These are phyloP conservation scores for Arachnomyces sp. DNA, from an alignment of 2,329 filamentous ascomycete species.

Conservation along the genomic window DNA sequence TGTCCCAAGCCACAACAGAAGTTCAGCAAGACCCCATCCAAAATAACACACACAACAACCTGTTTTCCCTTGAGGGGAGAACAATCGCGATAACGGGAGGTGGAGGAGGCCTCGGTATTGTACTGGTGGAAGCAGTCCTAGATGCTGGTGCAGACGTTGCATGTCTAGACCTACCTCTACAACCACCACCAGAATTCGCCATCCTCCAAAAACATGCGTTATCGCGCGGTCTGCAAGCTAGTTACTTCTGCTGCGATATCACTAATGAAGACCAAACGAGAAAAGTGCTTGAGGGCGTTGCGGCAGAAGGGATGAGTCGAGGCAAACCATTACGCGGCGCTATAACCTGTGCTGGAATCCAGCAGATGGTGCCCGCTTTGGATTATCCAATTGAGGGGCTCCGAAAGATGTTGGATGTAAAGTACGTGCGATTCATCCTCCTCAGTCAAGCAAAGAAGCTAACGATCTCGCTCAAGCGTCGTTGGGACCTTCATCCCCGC, in stretches of 20 bases:
- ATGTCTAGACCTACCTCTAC: conserved; percentile 39
- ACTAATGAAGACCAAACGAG: conserved; percentile 37
- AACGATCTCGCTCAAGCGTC: conserved; percentile 11
- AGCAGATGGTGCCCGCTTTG: conserved; percentile 40
- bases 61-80: conserved; percentile 40
- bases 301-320: conserved; percentile 13
- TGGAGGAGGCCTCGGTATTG: conserved; percentile 44
- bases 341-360: conserved; percentile 44
- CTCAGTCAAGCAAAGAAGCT: neutral
- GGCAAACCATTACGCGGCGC: conserved; percentile 11
- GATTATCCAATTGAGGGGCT: conserved; percentile 36
- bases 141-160: conserved; percentile 44
- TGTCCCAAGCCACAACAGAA: conserved; percentile 20
- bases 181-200: conserved; percentile 31
- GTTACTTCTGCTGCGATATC: conserved; percentile 41
- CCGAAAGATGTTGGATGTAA: conserved; percentile 28
- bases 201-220: conserved; percentile 35
- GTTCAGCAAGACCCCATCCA: conserved; percentile 24
- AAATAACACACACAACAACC: conserved; percentile 15
- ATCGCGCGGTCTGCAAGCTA: conserved; percentile 25
- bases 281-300: conserved; percentile 29
- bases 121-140: conserved; percentile 40
- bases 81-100: conserved; percentile 42
- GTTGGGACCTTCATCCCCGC: conserved; percentile 30
- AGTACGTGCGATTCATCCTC: conserved; percentile 5